Base-by-base conservation (phyloP, 306 rosid species). In the Vicia faba region DNA sequence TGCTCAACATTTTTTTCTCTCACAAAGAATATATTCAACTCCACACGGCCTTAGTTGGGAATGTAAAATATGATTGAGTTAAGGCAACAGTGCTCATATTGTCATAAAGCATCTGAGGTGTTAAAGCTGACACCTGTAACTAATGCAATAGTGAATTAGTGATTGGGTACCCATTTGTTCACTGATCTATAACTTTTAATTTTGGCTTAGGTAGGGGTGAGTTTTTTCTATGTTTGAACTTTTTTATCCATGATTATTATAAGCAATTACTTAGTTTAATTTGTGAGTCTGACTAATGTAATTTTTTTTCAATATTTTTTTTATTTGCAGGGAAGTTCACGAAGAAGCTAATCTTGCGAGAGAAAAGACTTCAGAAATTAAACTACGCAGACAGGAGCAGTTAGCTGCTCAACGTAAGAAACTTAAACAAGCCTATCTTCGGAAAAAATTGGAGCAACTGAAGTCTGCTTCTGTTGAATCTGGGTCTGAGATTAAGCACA, bases 331-430 rank as follows among this genome's bases (percentile, higher is more conserved):
- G 95, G 98, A 93, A 75, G 97, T 88, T 53, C 97, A 91, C 40
- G 90, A 89, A 75, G 97, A 91, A 84, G 97, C 84, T 14, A 91
- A 79, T 76, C 85, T 65, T 71, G 96, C 89, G 5, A 83, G 97
- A 79, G 90, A 79, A 61, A 89, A 85, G 83, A 88, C 88, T 10
- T 83, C 95, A n/a, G 90, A 89, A 66, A 73, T 91, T 46, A 91
- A 87, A 81, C 50, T 69, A 43, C 88, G 83, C 38, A 85, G 97
- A 83, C 86, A 87, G 71, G 90, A 83, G 77, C 97, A 87, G 44
- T 88, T 75, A 15, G 77, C 81, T 45, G 79, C 92, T 28, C 90
- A 82, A 3, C 95, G 95, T 1, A 88, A 89, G 86, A 91, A 89
- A 72, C 73, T 91, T 59, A 91, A 75, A 75, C 96, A 87, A 64